Conservation (phyloP, 768 basidiomycete species). For the Phylloporus rhodoxanthus region DNA sequence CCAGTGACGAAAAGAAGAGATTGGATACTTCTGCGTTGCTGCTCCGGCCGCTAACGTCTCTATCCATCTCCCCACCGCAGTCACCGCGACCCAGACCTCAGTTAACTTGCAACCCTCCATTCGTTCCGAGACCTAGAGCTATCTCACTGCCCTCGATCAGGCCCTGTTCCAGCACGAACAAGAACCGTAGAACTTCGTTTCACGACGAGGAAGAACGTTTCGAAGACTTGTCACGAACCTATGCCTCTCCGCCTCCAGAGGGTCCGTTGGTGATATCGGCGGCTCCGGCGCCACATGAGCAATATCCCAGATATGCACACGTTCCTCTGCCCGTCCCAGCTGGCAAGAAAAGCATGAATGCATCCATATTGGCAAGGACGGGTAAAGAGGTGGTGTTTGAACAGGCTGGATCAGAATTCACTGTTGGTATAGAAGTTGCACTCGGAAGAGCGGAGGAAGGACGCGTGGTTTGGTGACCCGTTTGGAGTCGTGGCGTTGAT, state of each 20-base stretch:
- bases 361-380: conserved; percentile 7
- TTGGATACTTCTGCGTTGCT: conserved; percentile 24
- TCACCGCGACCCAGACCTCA: conserved; percentile 7
- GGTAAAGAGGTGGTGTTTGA: conserved; percentile 24
- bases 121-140: conserved; percentile 22
- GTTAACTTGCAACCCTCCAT: conserved; percentile 5
- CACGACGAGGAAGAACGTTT: conserved; percentile 15
- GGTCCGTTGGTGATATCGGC: conserved; percentile 22
- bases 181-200: conserved; percentile 16
- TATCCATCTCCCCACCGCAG: conserved; percentile 11
- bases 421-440: conserved; percentile 28
- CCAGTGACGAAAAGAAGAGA: conserved; percentile 1
- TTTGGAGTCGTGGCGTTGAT: no score
- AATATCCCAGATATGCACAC: conserved; percentile 28
- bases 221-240: conserved; percentile 27
- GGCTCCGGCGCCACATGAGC: conserved; percentile 15
- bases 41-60: conserved; percentile 24
- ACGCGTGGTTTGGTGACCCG: conserved; percentile 25
- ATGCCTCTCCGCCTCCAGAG: conserved; percentile 26
- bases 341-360: conserved; percentile 11
- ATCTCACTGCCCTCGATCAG: conserved; percentile 18
- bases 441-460: conserved; percentile 31
- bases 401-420: conserved; percentile 23
- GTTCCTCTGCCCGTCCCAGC: conserved; percentile 15
- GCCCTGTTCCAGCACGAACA: conserved; percentile 1